phyloP scores from a whole-genome alignment of 1,139 yeast species.

The Sugiyamaella pinicola region DNA sequence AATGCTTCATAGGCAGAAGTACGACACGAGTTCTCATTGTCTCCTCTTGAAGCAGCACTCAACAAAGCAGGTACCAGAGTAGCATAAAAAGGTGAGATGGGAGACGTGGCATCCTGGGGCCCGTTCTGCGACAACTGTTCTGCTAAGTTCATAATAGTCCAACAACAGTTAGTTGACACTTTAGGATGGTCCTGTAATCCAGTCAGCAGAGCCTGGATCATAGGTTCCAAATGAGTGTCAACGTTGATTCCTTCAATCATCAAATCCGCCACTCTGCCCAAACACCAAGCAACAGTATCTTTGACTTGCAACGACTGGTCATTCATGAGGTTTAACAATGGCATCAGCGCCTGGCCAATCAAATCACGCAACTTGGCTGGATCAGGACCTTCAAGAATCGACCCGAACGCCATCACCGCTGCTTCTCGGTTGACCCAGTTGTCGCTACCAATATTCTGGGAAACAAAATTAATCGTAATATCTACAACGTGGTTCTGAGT shows the following conservation, averaged over 20 bases:
- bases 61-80: conserved; percentile 70
- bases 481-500: conserved; percentile 84
- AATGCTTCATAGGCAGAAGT: conserved; percentile 96
- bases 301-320: conserved; percentile 83
- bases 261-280: conserved; percentile 91
- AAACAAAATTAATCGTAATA: conserved; percentile 83
- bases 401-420: conserved; percentile 98
- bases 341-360: conserved; percentile 78
- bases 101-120: conserved; percentile 55
- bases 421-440: conserved; percentile 94
- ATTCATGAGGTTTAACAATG: conserved; percentile 69
- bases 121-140: conserved; percentile 77
- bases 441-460: conserved; percentile 58
- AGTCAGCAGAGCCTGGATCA: conserved; percentile 68
- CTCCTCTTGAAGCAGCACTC: conserved; percentile 66
- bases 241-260: conserved; percentile 77
- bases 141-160: conserved; percentile 90
- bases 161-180: conserved; percentile 93
- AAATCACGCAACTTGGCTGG: conserved; percentile 64
- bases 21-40: conserved; percentile 85
- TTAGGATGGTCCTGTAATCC: conserved; percentile 91
- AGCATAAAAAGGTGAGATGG: conserved; percentile 73
- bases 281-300: conserved; percentile 98
- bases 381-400: conserved; percentile 94
- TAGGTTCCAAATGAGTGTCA: conserved; percentile 62